Evolutionary conservation across 192 early-diverging fungal genomes (phyloP), one percentile per base, ranked within the genome.

Genomic region (Backusella luteola): DNA sequence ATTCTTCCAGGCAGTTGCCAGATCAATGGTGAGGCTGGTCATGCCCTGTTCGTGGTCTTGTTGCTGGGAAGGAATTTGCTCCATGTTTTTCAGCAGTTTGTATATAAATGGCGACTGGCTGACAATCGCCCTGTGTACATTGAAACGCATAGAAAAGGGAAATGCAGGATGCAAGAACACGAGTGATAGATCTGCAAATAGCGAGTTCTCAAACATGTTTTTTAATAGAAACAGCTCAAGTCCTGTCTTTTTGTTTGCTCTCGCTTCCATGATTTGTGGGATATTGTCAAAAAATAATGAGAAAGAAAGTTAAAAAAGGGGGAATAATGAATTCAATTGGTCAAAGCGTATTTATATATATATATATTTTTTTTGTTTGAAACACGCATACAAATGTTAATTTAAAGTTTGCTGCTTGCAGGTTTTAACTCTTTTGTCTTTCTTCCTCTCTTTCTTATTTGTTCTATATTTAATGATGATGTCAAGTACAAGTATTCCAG

Each of bases 141-240:
- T 69, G 36, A 75, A 81, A 8, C 76, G 73, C 73, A 81, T 66
- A 32, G 76, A 67, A 49, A 81, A 75, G 6, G 80, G 80, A 52
- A 77, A 75, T 1, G 76, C 49, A 29, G 76, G 69, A 49, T 81
- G 77, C 23, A 66, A 34, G 35, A 81, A 81, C 19, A 68, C 74
- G 21, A 81, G 53, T 14, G 76, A 75, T 1, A 81, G 32, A 69
- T 81, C 80, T n/a, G 76, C 72, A 66, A 75, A 81, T 6, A 78
- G 59, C 0, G 80, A 77, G 9, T 78, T 74, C 23, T 81, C 73
- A 67, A 81, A 81, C 72, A 77, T 77, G 32, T 35, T 52, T 14
- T 77, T 59, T 21, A 75, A 59, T 3, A 81, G 32, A 67, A 78
- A 77, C 7, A 14, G 44, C 29, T 73, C 73, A 9, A 79, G 46